Percentiles rank a stretch among this genome's conserved stretches.
Evolutionary conservation across 2,329 filamentous ascomycete genomes (phyloP).

Genomic region (Pyricularia sp.): DNA sequence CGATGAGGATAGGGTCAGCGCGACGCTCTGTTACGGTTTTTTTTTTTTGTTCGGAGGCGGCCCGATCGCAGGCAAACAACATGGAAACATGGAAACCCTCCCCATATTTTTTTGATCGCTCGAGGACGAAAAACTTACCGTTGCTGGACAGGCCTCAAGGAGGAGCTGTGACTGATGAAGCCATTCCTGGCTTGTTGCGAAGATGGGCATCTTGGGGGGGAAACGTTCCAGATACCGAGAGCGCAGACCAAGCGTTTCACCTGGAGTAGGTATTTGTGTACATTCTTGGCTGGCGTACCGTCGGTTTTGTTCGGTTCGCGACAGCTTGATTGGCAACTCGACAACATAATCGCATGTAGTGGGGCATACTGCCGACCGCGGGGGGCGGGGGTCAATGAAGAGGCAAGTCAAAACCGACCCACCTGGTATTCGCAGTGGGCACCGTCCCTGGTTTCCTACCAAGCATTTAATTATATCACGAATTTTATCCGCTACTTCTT

Average conservation of each 20-base stretch:
- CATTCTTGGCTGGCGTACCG: background rate
- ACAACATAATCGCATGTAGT: background rate
- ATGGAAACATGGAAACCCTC: no score
- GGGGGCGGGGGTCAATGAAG: background rate
- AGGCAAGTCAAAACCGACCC: background rate
- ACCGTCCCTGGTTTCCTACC: no score
- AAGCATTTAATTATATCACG: no score
- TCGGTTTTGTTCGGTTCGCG: background rate
- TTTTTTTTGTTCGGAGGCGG: no score
- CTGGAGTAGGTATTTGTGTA: background rate
- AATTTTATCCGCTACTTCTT: no score
- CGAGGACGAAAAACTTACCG: conserved; percentile 40
- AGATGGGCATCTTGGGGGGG: conserved; percentile 54
- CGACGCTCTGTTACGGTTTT: no score
- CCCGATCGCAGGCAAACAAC: no score
- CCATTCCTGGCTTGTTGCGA: conserved; percentile 78
- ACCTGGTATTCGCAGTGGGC: background rate
- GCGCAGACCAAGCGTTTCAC: background rate
- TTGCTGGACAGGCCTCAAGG: conserved; percentile 71
- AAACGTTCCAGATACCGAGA: background rate
- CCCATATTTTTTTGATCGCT: no score
- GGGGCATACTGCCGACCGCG: background rate
- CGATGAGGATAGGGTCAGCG: no score
- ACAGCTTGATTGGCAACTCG: background rate
- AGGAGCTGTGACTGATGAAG: conserved; percentile 77